phyloP scores from a whole-genome alignment of 2,329 filamentous ascomycete species.

The Cladosporium sp. region DNA sequence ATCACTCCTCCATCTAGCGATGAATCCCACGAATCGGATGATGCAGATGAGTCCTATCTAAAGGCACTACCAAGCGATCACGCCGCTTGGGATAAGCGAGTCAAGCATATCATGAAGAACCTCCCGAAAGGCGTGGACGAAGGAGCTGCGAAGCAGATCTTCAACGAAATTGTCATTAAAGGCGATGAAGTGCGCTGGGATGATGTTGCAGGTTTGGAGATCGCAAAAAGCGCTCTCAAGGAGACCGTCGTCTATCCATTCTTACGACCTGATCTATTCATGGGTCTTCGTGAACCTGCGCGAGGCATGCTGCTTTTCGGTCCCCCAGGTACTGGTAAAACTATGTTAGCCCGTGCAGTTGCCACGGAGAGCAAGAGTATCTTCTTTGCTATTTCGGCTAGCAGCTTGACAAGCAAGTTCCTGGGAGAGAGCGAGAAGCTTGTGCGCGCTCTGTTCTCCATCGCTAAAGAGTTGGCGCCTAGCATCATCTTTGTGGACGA shows the following conservation, averaged over 20 bases:
- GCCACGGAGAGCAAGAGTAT: constrained; percentile 92
- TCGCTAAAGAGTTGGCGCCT: constrained; percentile 85
- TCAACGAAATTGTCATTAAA: constrained; percentile 92
- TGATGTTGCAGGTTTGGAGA: constrained; percentile 85
- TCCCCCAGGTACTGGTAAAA: constrained; percentile 96
- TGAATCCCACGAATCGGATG: constrained; percentile 44
- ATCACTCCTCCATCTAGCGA: constrained; percentile 43
- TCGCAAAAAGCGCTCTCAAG: constrained; percentile 86
- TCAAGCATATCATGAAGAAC: constrained; percentile 66
- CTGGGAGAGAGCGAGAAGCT: constrained; percentile 95
- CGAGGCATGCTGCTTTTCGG: constrained; percentile 94
- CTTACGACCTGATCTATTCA: constrained; percentile 89
- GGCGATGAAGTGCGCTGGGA: constrained; percentile 94
- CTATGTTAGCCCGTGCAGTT: constrained; percentile 91
- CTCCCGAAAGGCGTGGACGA: constrained; percentile 79
- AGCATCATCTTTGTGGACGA: constrained; percentile 99
- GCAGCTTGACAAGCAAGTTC: constrained; percentile 91
- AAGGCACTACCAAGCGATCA: constrained; percentile 29
- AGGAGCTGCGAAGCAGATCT: constrained; percentile 78
- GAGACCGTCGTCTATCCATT: constrained; percentile 98
- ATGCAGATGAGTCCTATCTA: constrained; percentile 16
- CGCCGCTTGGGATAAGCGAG: constrained; percentile 57
- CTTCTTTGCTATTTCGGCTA: constrained; percentile 95
- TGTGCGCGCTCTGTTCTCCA: constrained; percentile 80
- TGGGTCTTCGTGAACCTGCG: constrained; percentile 89